phyloP scores from a whole-genome alignment of 2,329 filamentous ascomycete genomes.

The Beauveria medogensis region DNA sequence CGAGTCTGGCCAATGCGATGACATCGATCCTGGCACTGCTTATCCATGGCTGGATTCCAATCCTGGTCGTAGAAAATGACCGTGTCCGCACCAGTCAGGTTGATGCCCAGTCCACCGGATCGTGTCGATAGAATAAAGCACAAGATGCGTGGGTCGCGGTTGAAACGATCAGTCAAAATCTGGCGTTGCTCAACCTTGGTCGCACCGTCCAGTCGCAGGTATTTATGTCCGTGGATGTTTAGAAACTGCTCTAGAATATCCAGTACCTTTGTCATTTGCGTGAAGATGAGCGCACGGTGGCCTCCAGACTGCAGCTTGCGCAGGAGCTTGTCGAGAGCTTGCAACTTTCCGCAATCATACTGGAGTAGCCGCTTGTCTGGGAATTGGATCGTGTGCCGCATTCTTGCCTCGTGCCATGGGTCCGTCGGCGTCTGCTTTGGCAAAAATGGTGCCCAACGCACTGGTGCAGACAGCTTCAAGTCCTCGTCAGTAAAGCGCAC shows the following conservation, averaged over 20 bases:
- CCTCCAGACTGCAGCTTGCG: conserved; percentile 81
- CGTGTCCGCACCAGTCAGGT: conserved; percentile 90
- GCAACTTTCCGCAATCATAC: conserved; percentile 95
- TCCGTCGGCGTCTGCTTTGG: conserved; percentile 54
- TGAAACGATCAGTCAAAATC: conserved; percentile 93
- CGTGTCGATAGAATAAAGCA: conserved; percentile 94
- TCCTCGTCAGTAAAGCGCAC: conserved; percentile 49
- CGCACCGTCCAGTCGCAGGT: conserved; percentile 89
- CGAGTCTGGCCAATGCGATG: conserved; percentile 96
- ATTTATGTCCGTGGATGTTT: conserved; percentile 96
- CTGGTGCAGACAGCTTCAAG: conserved; percentile 48
- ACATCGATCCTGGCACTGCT: conserved; percentile 94
- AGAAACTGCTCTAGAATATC: conserved; percentile 97
- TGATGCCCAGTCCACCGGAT: conserved; percentile 91
- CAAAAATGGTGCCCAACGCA: conserved; percentile 47
- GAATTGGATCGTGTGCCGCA: conserved; percentile 90
- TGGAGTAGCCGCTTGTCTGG: conserved; percentile 93
- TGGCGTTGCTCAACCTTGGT: conserved; percentile 95
- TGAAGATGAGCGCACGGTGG: conserved; percentile 94
- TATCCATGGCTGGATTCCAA: conserved; percentile 99
- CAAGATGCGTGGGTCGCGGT: conserved; percentile 83
- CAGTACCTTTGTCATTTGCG: conserved; percentile 97
- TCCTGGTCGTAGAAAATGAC: conserved; percentile 99
- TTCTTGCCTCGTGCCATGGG: conserved; percentile 88
- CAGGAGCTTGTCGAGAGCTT: conserved; percentile 77